Base-by-base conservation (phyloP, 176 grass and related monocot species). In the Pharus latifolius region DNA sequence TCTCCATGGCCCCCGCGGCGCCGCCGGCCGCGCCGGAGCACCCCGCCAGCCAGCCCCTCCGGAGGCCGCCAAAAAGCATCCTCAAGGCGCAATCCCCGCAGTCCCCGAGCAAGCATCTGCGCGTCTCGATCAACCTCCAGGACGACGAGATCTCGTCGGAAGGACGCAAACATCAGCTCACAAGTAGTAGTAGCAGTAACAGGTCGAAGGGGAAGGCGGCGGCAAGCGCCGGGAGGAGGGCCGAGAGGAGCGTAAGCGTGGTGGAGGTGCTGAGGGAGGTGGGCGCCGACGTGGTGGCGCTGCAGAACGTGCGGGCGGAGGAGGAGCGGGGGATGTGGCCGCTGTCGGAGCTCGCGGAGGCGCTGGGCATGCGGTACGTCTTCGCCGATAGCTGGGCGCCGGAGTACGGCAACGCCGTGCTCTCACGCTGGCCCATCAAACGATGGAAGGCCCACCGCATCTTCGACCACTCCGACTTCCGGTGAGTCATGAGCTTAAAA, bases 301-400 rank as follows among this genome's bases (percentile, higher is more conserved):
- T 85, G 41, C 74, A 82, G 69, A 81, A 83, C 40, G 96, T 99
- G 68, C 89, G 88, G 10, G 88, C 87, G 0, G 90, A 87, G 79
- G 90, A 99, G 84, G 90, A 84, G 73, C 88, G 82, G 49, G 96
- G 84, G 53, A 99, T 99, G 96, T 73, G 78, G 25, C 90, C 96
- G 59, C 82, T 99, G 49, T 99, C 96, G 28, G 90, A 94, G 0
- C 78, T 99, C 16, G 96, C 96, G 3, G 82, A 81, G 24, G 84
- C 73, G 49, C 82, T 99, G 3, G 96, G 96, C 45, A 99, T 99
- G 96, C 84, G 81, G 42, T 99, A 84, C 68, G 82, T 95, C 26
- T 99, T 99, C 69, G 96, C 96, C 2, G 96, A 99, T 82, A 99
- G 96, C 85, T 99, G 96, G 96, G 96, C 96, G 58, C 96, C 96